Percentiles rank a stretch among this genome's conserved stretches.
These are phyloP conservation scores for Tricholoma hemisulphureum DNA, from an alignment of 768 basidiomycete genomes.

Conservation along the genomic window DNA sequence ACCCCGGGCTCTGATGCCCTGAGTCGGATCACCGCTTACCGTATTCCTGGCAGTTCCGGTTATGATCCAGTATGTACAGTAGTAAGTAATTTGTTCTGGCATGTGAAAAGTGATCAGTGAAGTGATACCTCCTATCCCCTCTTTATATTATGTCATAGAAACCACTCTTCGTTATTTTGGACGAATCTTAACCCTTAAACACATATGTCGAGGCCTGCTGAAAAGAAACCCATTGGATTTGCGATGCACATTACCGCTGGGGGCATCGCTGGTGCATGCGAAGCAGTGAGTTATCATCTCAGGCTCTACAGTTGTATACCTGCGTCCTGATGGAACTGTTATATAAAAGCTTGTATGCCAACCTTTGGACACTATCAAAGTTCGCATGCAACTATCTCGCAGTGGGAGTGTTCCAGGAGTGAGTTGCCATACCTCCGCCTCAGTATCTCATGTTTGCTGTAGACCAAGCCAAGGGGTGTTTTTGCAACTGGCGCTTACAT, in stretches of 20 bases:
- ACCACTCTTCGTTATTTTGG: too few species aligned
- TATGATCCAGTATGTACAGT: too few species aligned
- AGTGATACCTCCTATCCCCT: too few species aligned
- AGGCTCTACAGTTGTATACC: too few species aligned
- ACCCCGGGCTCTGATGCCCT: too few species aligned
- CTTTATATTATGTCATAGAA: too few species aligned
- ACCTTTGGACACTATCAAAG: constrained; percentile 98
- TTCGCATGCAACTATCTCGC: constrained; percentile 97
- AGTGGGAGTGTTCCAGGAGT: constrained; percentile 81
- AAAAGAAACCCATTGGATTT: constrained; percentile 79
- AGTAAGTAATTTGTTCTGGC: too few species aligned
- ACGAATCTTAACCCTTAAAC: too few species aligned
- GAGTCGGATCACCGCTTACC: too few species aligned
- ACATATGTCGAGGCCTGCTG: constrained; percentile 52
- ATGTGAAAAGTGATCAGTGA: too few species aligned
- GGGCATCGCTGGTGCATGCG: constrained; percentile 88
- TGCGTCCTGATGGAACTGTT: background rate
- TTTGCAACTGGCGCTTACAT: constrained; percentile 89
- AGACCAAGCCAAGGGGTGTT: constrained; percentile 94
- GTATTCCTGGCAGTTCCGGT: too few species aligned
- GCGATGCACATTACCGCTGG: constrained; percentile 93
- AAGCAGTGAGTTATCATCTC: constrained; percentile 59
- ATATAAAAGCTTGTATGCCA: constrained; percentile 79
- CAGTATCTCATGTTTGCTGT: constrained; percentile 7
- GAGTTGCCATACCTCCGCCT: constrained; percentile 32